Base-by-base conservation (phyloP, 2,329 filamentous ascomycete species). In the Penicillium sp. region DNA sequence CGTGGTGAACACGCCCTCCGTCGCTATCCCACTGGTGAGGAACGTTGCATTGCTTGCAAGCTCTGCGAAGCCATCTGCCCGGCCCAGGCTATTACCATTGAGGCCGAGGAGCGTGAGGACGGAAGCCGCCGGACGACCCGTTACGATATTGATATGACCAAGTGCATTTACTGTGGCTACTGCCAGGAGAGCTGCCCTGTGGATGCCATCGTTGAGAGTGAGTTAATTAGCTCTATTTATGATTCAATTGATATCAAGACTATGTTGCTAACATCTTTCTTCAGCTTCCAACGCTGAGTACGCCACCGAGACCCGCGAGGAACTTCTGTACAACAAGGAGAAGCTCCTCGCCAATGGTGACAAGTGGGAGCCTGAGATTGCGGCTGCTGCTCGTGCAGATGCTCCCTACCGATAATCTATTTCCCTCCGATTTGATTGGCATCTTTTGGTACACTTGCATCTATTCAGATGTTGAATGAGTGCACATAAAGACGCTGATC, bases 61-160 rank as follows among this genome's bases (percentile, higher is more conserved):
- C 87, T 99, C 56, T 99, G 94, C 79, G 94, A 99, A 80, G 94
- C 94, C 67, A 89, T 97, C 72, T 99, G 94, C 84, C 94, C 94
- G 39, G 94, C 94, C 53, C 90, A 96, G 78, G 94, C 94, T 70
- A 99, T 99, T 76, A 99, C 94, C 49, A 99, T 99, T 68, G 94
- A 99, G 80, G 94, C 94, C 53, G 94, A 99, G 77, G 94, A 99
- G 82, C 91, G 94, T 72, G 90, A 90, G 70, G 94, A 99, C 70
- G 94, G 94, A 61, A 95, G 90, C 70, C 87, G 94, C 76, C 86
- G 94, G 72, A 99, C 94, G 47, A 97, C 93, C 56, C 87, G 93
- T 73, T 99, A 99, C 79, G 94, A 99, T 75, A 97, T 99, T 72
- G 94, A 99, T 79, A 99, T 99, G 94, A 97, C 94, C 70, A 99